Evolutionary conservation across 176 grass and related monocot species (phyloP).

Genomic region (Poa pratensis): DNA sequence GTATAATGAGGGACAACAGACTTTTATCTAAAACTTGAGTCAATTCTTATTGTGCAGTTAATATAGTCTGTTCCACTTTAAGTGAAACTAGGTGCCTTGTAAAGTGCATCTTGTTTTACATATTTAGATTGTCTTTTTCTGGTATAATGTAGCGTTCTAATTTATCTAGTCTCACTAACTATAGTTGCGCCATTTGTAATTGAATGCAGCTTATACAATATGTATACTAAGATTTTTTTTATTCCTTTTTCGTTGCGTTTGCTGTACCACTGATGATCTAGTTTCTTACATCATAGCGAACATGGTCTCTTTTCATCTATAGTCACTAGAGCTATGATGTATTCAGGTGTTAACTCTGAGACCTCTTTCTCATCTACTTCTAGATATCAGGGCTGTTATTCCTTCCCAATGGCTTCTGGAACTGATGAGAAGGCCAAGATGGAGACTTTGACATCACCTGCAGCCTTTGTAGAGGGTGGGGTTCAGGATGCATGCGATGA

Average conservation of each 20-base stretch:
- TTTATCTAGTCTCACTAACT: not conserved
- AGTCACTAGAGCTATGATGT: not conserved
- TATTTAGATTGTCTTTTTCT: not conserved
- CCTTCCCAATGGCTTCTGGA: conserved; percentile 52
- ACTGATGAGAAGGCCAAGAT: conserved; percentile 67
- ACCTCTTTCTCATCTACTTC: not conserved
- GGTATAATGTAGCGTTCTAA: not conserved
- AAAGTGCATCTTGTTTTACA: not conserved
- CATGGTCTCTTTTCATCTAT: conserved; percentile 28
- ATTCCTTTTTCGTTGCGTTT: not conserved
- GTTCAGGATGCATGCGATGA: conserved; percentile 96
- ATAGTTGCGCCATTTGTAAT: not conserved
- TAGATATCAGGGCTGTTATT: conserved; percentile 23
- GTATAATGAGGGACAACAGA: not conserved
- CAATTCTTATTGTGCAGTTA: not conserved
- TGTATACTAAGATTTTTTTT: not conserved
- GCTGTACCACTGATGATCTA: not conserved
- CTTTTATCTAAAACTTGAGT: not conserved
- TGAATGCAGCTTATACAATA: not conserved
- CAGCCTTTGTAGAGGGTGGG: conserved; percentile 92
- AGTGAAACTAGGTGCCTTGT: not conserved
- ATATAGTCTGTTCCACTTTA: not conserved
- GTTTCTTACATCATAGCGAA: not conserved
- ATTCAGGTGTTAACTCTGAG: conserved; percentile 29
- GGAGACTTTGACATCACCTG: conserved; percentile 74